Conservation (phyloP, 306 rosid species). For the Boehmeria nivea region DNA sequence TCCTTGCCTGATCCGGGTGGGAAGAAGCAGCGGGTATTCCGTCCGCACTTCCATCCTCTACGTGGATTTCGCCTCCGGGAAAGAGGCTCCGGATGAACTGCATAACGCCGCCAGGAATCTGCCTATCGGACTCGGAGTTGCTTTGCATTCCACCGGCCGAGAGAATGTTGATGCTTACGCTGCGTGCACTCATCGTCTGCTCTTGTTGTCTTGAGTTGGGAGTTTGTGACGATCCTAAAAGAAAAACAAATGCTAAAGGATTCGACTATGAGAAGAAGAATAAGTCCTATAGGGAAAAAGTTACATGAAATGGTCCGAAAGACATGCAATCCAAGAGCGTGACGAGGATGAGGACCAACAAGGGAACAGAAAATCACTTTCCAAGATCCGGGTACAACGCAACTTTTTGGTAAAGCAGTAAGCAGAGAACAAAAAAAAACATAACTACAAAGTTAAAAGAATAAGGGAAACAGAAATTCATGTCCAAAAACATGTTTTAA, state of each 20-base stretch:
- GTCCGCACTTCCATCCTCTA: constrained; percentile 61
- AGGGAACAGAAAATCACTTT: no score
- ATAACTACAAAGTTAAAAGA: background rate
- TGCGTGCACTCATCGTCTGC: constrained; percentile 39
- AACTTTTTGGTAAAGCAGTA: no score
- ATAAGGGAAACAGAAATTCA: background rate
- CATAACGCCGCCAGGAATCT: constrained; percentile 53
- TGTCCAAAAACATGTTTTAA: no score
- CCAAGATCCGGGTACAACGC: no score
- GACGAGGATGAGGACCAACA: no score
- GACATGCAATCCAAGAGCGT: no score
- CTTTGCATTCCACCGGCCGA: constrained; percentile 66
- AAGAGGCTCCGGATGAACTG: constrained; percentile 60
- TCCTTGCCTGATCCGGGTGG: constrained; percentile 42
- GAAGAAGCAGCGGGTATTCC: constrained; percentile 39
- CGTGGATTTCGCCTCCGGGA: constrained; percentile 87
- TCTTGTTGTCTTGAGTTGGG: constrained; percentile 43
- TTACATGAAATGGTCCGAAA: background rate
- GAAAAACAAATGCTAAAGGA: constrained; percentile 25
- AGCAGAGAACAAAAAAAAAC: no score
- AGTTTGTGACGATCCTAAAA: constrained; percentile 45
- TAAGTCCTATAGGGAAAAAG: no score
- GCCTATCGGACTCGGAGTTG: constrained; percentile 65
- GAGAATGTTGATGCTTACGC: constrained; percentile 56
- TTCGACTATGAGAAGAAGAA: background rate